A percentile compares a stretch with the other conserved stretches of the same genome.
Conservation (phyloP, 108 stramenopile species). For the Fistulifera pelliculosa region DNA sequence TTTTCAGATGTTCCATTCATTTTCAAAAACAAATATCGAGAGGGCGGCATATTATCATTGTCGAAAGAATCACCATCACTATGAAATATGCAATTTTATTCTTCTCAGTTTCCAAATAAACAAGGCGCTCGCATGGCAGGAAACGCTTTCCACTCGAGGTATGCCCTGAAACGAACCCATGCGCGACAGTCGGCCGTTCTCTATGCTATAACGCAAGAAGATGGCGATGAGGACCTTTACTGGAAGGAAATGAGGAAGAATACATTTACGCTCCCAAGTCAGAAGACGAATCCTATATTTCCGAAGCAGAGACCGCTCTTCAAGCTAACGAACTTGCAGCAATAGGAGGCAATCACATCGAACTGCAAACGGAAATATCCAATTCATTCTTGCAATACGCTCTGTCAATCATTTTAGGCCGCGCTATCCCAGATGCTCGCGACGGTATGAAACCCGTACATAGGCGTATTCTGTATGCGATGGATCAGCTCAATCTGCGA, state of each 20-base stretch:
- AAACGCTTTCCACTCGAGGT: background rate
- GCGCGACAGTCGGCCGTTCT: too few relatives aligned
- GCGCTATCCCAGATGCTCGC: conserved; percentile 92
- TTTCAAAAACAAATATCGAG: too few relatives aligned
- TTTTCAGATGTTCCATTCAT: too few relatives aligned
- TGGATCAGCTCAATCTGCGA: conserved; percentile 75
- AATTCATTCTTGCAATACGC: conserved; percentile 89
- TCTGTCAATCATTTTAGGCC: conserved; percentile 87
- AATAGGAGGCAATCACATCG: conserved; percentile 20
- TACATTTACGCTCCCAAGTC: conserved; percentile 6
- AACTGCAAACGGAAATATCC: conserved; percentile 61
- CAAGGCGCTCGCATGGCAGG: too few relatives aligned
- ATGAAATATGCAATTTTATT: too few relatives aligned
- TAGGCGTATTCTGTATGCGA: conserved; percentile 91
- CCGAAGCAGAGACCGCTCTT: conserved; percentile 14
- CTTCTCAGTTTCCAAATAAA: too few relatives aligned
- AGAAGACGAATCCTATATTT: conserved; percentile 7
- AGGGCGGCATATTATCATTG: too few relatives aligned
- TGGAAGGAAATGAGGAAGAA: conserved; percentile 9
- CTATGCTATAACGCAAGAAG: background rate
- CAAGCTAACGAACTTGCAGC: conserved; percentile 27
- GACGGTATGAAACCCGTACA: conserved; percentile 97
- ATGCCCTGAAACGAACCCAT: background rate
- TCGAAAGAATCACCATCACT: too few relatives aligned
- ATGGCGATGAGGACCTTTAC: background rate